phyloP scores from a whole-genome alignment of 352 stramenopile genomes.

The Phytophthora pinifolia region DNA sequence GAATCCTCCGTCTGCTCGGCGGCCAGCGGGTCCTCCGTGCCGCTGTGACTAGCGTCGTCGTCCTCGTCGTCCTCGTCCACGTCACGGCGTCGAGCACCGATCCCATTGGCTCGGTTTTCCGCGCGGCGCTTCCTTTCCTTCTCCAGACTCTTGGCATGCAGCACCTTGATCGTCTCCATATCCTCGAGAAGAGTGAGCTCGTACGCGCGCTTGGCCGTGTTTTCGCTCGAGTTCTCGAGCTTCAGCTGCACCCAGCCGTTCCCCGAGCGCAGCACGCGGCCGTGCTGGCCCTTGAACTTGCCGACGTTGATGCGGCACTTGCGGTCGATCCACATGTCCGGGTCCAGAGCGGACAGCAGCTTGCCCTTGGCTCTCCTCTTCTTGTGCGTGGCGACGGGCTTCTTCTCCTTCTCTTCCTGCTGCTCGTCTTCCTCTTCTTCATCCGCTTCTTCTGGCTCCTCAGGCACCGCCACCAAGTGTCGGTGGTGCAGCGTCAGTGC shows the following conservation, averaged over 20 bases:
- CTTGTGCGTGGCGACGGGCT: slow-evolving; percentile 8
- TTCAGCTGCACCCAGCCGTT: slow-evolving; percentile 89
- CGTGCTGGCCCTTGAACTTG: slow-evolving; percentile 82
- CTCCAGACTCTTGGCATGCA: slow-evolving; percentile 67
- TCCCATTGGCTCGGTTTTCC: slow-evolving; percentile 27
- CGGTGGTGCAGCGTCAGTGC: slow-evolving; percentile 55
- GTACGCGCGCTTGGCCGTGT: slow-evolving; percentile 87
- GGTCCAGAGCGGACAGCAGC: slow-evolving; percentile 76
- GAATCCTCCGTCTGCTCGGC: slow-evolving; percentile 77
- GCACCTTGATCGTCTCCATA: slow-evolving; percentile 77
- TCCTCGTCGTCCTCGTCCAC: slow-evolving; percentile 63
- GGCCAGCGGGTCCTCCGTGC: slow-evolving; percentile 45
- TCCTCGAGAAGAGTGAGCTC: slow-evolving; percentile 85
- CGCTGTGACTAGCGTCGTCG: slow-evolving; percentile 49
- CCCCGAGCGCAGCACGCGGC: slow-evolving; percentile 76
- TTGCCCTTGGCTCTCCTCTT: slow-evolving; percentile 49
- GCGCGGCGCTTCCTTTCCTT: slow-evolving; percentile 57
- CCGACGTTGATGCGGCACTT: slow-evolving; percentile 87
- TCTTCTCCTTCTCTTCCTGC: slow-evolving; percentile 24
- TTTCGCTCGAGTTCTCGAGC: slow-evolving; percentile 81
- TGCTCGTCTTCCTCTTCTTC: slow-evolving; percentile 41
- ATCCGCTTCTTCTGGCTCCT: slow-evolving; percentile 34
- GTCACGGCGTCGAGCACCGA: slow-evolving; percentile 31
- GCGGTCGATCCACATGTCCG: slow-evolving; percentile 89
- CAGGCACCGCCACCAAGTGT: slow-evolving; percentile 43